Conservation (phyloP, 768 basidiomycete genomes). For the Leucogyrophana mollusca region DNA sequence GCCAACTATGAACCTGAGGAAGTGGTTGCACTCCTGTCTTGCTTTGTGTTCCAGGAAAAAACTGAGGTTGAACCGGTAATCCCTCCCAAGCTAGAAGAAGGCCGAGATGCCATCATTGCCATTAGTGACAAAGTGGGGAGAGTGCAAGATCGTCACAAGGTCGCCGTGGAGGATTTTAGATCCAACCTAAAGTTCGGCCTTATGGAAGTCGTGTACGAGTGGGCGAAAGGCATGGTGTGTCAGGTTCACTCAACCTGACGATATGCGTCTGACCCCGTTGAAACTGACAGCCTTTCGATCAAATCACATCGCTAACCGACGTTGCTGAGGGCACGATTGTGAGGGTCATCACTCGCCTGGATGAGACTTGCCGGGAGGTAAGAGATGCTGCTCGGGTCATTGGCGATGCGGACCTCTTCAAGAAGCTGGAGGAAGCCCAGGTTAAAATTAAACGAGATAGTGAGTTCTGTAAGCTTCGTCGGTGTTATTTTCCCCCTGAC, state of each 20-base stretch:
- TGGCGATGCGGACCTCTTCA: slow-evolving; percentile 92
- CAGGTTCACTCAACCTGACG: not conserved
- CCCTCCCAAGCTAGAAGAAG: slow-evolving; percentile 76
- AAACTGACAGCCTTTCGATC: slow-evolving; percentile 79
- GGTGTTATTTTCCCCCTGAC: slow-evolving; percentile 4
- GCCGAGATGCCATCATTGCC: slow-evolving; percentile 71
- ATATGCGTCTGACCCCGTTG: not conserved
- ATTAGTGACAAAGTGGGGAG: slow-evolving; percentile 78
- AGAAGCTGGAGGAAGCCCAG: slow-evolving; percentile 97
- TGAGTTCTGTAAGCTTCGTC: slow-evolving; percentile 42
- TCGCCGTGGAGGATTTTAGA: slow-evolving; percentile 76
- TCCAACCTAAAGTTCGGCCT: slow-evolving; percentile 85
- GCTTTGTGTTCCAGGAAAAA: slow-evolving; percentile 98
- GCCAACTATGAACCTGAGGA: slow-evolving; percentile 92
- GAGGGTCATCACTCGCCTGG: slow-evolving; percentile 90
- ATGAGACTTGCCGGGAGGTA: slow-evolving; percentile 97
- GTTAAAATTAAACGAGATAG: slow-evolving; percentile 94
- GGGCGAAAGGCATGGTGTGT: slow-evolving; percentile 97
- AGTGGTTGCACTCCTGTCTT: slow-evolving; percentile 92
- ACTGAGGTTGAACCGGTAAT: slow-evolving; percentile 86
- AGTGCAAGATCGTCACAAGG: slow-evolving; percentile 79
- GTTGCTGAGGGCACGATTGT: slow-evolving; percentile 97
- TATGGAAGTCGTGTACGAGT: slow-evolving; percentile 97
- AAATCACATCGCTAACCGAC: slow-evolving; percentile 91
- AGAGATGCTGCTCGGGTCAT: slow-evolving; percentile 96